Evolutionary conservation across 2,329 filamentous ascomycete species (phyloP).

Genomic region (Pezicula neosporulosa): DNA sequence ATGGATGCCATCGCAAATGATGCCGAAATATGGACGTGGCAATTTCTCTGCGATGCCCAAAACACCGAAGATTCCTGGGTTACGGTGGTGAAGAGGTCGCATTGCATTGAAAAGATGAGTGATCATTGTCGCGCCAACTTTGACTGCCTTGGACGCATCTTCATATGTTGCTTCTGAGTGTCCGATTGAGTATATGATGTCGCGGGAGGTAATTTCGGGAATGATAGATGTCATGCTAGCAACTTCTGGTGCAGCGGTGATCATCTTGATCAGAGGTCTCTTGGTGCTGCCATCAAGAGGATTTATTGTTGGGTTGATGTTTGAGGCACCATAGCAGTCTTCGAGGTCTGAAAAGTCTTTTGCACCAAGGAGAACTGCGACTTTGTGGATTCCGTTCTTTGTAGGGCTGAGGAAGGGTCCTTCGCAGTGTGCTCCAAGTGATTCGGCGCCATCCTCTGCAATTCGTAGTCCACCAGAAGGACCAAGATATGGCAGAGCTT

Average conservation of each 20-base stretch:
- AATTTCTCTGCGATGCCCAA: conserved; percentile 60
- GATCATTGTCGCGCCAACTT: conserved; percentile 80
- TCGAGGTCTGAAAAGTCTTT: conserved; percentile 63
- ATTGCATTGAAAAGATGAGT: conserved; percentile 95
- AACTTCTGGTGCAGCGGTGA: conserved; percentile 82
- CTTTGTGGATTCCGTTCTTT: conserved; percentile 85
- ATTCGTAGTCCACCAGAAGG: conserved; percentile 61
- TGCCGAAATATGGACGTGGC: conserved; percentile 73
- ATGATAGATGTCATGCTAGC: conserved; percentile 69
- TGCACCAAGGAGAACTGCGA: conserved; percentile 64
- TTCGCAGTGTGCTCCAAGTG: conserved; percentile 86
- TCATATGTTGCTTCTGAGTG: conserved; percentile 88
- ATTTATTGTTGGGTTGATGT: conserved; percentile 46
- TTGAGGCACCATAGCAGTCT: conserved; percentile 68
- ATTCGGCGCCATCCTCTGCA: conserved; percentile 73
- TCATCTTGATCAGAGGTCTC: conserved; percentile 60
- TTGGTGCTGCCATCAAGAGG: conserved; percentile 30
- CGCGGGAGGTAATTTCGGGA: conserved; percentile 57
- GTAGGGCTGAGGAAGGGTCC: conserved; percentile 81
- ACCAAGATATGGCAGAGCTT: conserved; percentile 72
- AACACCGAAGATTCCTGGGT: conserved; percentile 86
- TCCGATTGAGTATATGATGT: conserved; percentile 76
- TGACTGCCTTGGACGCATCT: conserved; percentile 67
- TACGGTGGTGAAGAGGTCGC: conserved; percentile 84
- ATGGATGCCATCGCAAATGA: conserved; percentile 89